Evolutionary conservation across 345 rosid species (phyloP), one percentile per base, ranked within the genome.

Genomic region (Raphanus sativus): DNA sequence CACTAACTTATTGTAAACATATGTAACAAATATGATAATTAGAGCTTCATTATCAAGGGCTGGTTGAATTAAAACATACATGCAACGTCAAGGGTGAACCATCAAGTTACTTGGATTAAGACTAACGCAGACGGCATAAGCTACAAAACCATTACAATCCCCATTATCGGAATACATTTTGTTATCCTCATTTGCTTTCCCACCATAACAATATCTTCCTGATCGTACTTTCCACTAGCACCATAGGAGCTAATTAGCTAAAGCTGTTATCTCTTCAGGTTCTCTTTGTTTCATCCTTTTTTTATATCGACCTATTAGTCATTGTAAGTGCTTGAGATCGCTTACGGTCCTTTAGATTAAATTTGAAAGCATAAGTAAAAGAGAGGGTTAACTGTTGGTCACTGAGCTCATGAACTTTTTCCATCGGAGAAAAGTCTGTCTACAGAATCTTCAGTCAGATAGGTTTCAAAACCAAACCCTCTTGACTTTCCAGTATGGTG

Each of bases 251-350:
- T 75, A 50, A 71, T n/a, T n/a, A n/a, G n/a, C n/a, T 75, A 50
- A 71, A 50, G 77, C 32, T 54, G 67, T 75, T 42, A 71, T 85
- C 80, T 40, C 86, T 77, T 70, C 82, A 80, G 38, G 77, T 77
- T 79, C 84, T 88, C 84, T 86, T 90, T 56, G 92, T 92, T 80
- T 88, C 89, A n/a, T 92, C 94, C 82, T 81, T 90, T 85, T 87
- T 90, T 75, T n/a, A 90, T 87, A 71, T 90, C 94, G 60, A 90
- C 90, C 92, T 88, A 74, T 70, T 40, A 24, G 15, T 26, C 77
- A 68, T 69, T 64, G 30, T n/a, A 64, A 58, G 55, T 58, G 25
- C 73, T 77, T 78, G n/a, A 73, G 64, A 70, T 63, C 4, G 11
- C 28, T n/a, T 25, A 25, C 33, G 0, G 21, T 55, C 69, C 8